Percentiles rank a stretch among this genome's conserved stretches.
Evolutionary conservation across 768 basidiomycete genomes (phyloP).

Genomic region (Heimioporus sp.): DNA sequence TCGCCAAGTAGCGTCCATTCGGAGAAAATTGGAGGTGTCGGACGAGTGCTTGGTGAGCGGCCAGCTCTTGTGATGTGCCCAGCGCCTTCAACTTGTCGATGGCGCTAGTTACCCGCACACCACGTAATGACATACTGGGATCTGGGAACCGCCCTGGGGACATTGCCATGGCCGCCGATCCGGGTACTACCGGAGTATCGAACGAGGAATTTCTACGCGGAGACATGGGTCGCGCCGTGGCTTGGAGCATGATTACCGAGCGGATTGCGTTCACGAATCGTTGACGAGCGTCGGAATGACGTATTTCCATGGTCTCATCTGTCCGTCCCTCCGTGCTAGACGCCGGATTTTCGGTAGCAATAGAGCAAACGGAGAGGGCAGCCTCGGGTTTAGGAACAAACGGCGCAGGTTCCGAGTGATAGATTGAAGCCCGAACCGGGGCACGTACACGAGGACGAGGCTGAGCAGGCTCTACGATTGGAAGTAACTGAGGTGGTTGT

Average conservation of each 20-base stretch:
- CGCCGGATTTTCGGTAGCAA: slow-evolving; percentile 24
- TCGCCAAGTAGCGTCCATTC: slow-evolving; percentile 50
- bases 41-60: slow-evolving; percentile 48
- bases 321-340: slow-evolving; percentile 26
- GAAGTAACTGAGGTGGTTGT: slow-evolving; percentile 20
- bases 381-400: slow-evolving; percentile 19
- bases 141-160: slow-evolving; percentile 33
- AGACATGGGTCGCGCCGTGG: slow-evolving; percentile 30
- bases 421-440: slow-evolving; percentile 10
- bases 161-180: slow-evolving; percentile 22
- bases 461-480: slow-evolving; percentile 20
- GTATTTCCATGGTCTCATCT: slow-evolving; percentile 25
- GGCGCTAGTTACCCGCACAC: slow-evolving; percentile 38
- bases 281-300: slow-evolving; percentile 29
- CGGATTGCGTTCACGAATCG: slow-evolving; percentile 45
- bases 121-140: slow-evolving; percentile 34
- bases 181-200: slow-evolving; percentile 23
- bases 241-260: slow-evolving; percentile 45
- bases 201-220: slow-evolving; percentile 31
- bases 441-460: slow-evolving; percentile 11
- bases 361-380: slow-evolving; percentile 25
- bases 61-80: slow-evolving; percentile 40
- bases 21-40: slow-evolving; percentile 56
- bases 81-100: slow-evolving; percentile 42
- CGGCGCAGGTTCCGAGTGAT: slow-evolving; percentile 21